Evolutionary conservation across 108 stramenopile genomes (phyloP), one percentile per base, ranked within the genome.

Genomic region (Epithemia pelagica): DNA sequence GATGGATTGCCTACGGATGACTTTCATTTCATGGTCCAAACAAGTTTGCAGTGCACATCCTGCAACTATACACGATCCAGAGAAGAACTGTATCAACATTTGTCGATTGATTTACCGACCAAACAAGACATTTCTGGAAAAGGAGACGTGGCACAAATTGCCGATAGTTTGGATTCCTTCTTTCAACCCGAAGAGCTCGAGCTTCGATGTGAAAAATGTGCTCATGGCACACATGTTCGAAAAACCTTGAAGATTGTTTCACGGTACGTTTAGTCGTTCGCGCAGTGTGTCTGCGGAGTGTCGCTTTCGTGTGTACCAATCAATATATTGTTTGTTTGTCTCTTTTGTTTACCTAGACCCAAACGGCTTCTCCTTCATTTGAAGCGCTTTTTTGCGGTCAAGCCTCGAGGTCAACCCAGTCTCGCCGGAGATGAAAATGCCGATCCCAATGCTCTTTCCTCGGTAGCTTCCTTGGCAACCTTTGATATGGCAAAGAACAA

Each of bases 201-300:
- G n/a, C 56, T 92, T 67, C 82, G 88, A 30, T 95, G 94, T 57
- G 94, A 95, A 74, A 91, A 95, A 70, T 86, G 85, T 65, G 30
- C 24, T n/a, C 32, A 56, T 27, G 65, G 65, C 20, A 66, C 65
- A 19, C 65, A 66, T 30, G 65, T 51, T 2, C 24, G 22, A 5
- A 52, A 66, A 28, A 66, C 65, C 7, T 27, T 66, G 54, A 52
- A 31, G 2, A 55, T 66, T 27, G 37, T 63, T 1, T n/a, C 29
- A 1, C 20, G 33, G 62, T 63, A 63, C 32, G 62, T 61, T 29
- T 5, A 30, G 61, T n/a, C n/a, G n/a, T n/a, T n/a, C n/a, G n/a
- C n/a, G n/a, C n/a, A n/a, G n/a, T n/a, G n/a, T n/a, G n/a, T n/a
- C n/a, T n/a, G n/a, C n/a, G n/a, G n/a, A n/a, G n/a, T n/a, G n/a